Base-by-base conservation (phyloP, 345 rosid genomes). In the Lumnitzera littorea region DNA sequence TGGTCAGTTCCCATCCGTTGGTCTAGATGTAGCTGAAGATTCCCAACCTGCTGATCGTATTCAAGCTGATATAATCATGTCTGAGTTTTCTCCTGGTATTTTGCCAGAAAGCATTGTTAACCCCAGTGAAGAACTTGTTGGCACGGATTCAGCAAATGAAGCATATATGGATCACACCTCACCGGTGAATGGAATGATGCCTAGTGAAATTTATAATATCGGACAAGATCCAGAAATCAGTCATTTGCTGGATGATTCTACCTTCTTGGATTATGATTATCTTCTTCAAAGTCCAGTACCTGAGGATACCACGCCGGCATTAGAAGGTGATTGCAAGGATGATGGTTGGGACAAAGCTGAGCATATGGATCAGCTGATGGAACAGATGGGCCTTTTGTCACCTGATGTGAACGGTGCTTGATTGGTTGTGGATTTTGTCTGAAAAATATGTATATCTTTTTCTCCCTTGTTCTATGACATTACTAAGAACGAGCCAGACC, bases 321-420 rank as follows among this genome's bases (percentile, higher is more conserved):
- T 62, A 55, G 91, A 83, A 24, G 72, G 6, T 58, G 27, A 59
- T 64, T 29, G 60, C 24, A 58, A 62, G 47, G 84, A 59, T 46
- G 78, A 78, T 41, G 79, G 71, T 62, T 80, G 89, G 89, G 76
- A 71, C 63, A 76, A 74, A 53, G 46, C 68, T 23, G 72, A 77
- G 68, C 77, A 74, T 65, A 58, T 91, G 88, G 84, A 86, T 74
- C 74, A 84, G 59, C 89, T 91, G 15, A 86, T 96, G 4, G 91
- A 83, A 67, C 89, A 85, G 73, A 86, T 95, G 97, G 89, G 80
- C 55, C 95, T 75, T 71, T 86, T 91, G 61, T 56, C 83, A 15
- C 80, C 99, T 20, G 84, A 84, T 11, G 67, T 65, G 66, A 57
- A 78, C 57, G 59, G 60, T 50, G 67, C 64, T 43, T 77, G 72